Evolutionary conservation across 225 moss, liverwort and hornwort genomes (phyloP).

Genomic region (Asterella californica): DNA sequence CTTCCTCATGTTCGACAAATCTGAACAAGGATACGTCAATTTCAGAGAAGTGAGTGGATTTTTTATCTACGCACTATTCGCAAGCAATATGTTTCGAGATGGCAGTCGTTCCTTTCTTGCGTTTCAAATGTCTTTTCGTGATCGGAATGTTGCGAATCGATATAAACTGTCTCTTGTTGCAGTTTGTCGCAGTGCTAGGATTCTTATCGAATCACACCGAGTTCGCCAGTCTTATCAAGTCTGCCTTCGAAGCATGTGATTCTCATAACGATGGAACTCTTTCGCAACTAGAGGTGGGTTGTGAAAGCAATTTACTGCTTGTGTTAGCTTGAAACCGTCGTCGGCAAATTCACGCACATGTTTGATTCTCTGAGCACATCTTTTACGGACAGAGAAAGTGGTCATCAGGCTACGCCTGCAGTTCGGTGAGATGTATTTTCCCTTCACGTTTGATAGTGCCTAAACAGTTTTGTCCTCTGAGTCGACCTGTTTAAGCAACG

Average conservation of each 20-base stretch:
- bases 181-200: slow-evolving; percentile 79
- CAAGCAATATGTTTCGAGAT: background rate
- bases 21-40: slow-evolving; percentile 58
- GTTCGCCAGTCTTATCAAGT: slow-evolving; percentile 52
- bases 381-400: background rate
- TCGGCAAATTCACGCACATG: background rate
- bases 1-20: slow-evolving; percentile 72
- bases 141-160: background rate
- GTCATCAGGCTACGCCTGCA: background rate
- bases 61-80: background rate
- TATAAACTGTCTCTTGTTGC: background rate
- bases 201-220: slow-evolving; percentile 64
- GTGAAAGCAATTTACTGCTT: background rate
- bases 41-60: slow-evolving; percentile 63
- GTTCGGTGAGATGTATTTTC: background rate
- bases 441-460: background rate
- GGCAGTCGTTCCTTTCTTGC: background rate
- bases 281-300: slow-evolving; percentile 50
- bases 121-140: background rate
- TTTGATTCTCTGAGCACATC: background rate
- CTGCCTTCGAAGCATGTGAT: slow-evolving; percentile 65
- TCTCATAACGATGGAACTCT: slow-evolving; percentile 51
- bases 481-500: background rate
- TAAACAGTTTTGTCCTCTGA: background rate
- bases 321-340: background rate